Conservation (phyloP, 2,329 filamentous ascomycete species). For the Alternaria longipes region DNA sequence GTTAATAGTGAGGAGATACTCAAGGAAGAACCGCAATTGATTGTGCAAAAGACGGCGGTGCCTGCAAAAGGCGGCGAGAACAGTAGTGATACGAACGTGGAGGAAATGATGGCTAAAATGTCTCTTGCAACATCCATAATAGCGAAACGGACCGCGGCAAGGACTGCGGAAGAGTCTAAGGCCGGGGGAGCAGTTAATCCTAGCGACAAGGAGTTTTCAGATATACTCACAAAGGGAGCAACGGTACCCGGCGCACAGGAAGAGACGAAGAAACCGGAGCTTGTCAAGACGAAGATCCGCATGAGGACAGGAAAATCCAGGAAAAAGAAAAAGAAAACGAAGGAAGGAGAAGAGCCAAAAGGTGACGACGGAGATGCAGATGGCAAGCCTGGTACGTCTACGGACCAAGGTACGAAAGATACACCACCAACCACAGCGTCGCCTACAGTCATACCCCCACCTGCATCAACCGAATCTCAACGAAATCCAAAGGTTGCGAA, state of each 20-base stretch:
- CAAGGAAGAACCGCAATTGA: constrained; percentile 36
- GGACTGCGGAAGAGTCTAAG: constrained; percentile 13
- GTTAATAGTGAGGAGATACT: constrained; percentile 69
- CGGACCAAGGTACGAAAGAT: constrained; percentile 17
- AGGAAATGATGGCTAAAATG: constrained; percentile 35
- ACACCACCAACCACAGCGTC: background rate
- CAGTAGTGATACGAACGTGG: constrained; percentile 30
- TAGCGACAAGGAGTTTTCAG: constrained; percentile 44
- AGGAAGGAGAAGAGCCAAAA: constrained; percentile 32
- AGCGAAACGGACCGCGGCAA: constrained; percentile 21
- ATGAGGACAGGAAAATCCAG: constrained; percentile 45
- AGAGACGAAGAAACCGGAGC: constrained; percentile 25
- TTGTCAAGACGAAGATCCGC: constrained; percentile 49
- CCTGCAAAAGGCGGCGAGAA: constrained; percentile 21
- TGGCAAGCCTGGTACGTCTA: constrained; percentile 17
- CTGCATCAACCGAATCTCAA: constrained; percentile 10
- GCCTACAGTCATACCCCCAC: background rate
- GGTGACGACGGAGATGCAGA: constrained; percentile 17
- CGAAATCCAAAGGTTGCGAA: constrained; percentile 30
- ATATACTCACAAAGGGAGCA: constrained; percentile 38
- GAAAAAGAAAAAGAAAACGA: constrained; percentile 32
- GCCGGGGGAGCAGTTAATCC: constrained; percentile 13
- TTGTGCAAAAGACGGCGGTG: constrained; percentile 14
- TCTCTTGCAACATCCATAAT: constrained; percentile 27
- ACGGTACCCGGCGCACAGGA: constrained; percentile 23